Percentiles rank a stretch among this genome's conserved stretches.
Evolutionary conservation across 768 basidiomycete genomes (phyloP).

Genomic region (Termitomyces sp.): DNA sequence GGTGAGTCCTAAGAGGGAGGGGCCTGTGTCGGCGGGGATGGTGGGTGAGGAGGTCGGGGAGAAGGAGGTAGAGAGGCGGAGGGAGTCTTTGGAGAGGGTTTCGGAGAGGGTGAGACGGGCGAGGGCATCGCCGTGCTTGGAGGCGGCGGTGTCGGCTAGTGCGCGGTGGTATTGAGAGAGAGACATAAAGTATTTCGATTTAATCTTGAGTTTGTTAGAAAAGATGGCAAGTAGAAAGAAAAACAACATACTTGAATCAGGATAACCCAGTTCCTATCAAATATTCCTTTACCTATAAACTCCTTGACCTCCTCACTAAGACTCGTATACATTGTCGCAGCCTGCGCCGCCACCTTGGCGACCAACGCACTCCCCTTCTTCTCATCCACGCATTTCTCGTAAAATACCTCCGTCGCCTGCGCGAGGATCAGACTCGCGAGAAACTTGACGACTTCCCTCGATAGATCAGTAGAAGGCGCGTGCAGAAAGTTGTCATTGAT

Average conservation of each 20-base stretch:
- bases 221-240: neutral
- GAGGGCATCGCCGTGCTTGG: constrained; percentile 85
- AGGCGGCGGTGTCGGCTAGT: constrained; percentile 67
- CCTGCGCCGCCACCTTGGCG: constrained; percentile 80
- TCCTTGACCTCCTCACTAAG: constrained; percentile 94
- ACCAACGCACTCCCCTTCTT: constrained; percentile 81
- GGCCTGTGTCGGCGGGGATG: constrained; percentile 81
- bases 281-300: constrained; percentile 93
- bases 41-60: constrained; percentile 66
- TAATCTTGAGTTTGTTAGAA: constrained; percentile 51
- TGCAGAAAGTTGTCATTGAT: constrained; percentile 99
- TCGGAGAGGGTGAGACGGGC: constrained; percentile 78
- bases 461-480: constrained; percentile 93
- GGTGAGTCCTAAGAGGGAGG: constrained; percentile 76
- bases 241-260: constrained; percentile 72
- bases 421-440: constrained; percentile 84
- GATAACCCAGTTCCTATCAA: constrained; percentile 92
- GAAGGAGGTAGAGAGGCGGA: constrained; percentile 65
- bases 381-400: constrained; percentile 92
- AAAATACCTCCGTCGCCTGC: constrained; percentile 94
- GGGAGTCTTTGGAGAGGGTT: constrained; percentile 78
- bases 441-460: constrained; percentile 92
- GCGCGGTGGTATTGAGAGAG: constrained; percentile 86
- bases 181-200: constrained; percentile 86
- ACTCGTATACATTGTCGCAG: constrained; percentile 74